Base-by-base conservation (phyloP, 2,329 filamentous ascomycete species). In the Chaetomium sp. region DNA sequence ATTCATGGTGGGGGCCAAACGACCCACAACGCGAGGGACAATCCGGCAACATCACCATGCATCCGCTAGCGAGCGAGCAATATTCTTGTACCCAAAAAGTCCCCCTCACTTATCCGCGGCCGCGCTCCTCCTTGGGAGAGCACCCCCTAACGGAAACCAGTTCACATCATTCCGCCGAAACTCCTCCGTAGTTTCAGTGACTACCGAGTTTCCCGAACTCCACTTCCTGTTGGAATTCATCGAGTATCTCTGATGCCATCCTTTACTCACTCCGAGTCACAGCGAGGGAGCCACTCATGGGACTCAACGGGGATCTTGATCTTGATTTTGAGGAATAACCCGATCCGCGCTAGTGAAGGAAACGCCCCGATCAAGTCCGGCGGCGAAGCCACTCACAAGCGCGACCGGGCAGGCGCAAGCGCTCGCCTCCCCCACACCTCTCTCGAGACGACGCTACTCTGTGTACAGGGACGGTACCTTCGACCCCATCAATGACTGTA, bases 351-450 rank as follows among this genome's bases (percentile, higher is more conserved):
- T 42, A 42, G 38, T 42, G 38, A 42, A 42, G 16, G n/a, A 42
- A 42, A 42, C 38, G 38, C 38, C 38, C 25, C 29, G 13, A 25
- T n/a, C n/a, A 38, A 50, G 19, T 38, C 45, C 21, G 45, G 56
- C 56, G 23, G 50, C 57, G 35, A 38, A 38, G 62, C 65, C 64
- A 66, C 31, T 69, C 59, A 67, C 62, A 67, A 53, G 60, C 64
- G 65, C 61, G 59, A 35, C 45, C 55, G 57, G 57, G 67, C 58
- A 66, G 62, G 61, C 69, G 70, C 68, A 70, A 70, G 70, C 70
- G 67, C 69, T 69, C 63, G 61, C 61, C 63, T 66, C 60, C 62
- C 67, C 65, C 67, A 67, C 65, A 68, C 58, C 56, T 62, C 33
- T 21, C 16, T 49, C 33, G 8, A 23, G 57, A 38, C 13, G n/a